These are phyloP conservation scores for Phyllosticta citrichinensis DNA, from an alignment of 2,329 filamentous ascomycete genomes.

Conservation along the genomic window DNA sequence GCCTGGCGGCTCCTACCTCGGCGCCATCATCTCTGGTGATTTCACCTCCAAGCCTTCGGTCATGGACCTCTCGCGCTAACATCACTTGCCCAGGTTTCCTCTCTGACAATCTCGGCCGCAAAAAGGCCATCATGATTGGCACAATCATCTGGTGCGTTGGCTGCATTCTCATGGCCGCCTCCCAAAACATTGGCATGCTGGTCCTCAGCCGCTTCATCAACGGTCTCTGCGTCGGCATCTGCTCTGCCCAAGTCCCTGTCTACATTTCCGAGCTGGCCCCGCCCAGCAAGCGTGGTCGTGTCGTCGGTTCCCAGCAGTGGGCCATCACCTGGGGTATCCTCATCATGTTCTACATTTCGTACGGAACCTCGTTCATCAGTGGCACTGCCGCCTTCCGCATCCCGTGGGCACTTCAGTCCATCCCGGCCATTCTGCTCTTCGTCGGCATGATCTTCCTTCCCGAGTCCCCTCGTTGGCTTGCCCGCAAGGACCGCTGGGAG, in stretches of 20 bases:
- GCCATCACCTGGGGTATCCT: conserved; percentile 62
- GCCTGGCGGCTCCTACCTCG: conserved; percentile 60
- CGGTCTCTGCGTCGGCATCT: conserved; percentile 64
- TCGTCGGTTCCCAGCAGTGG: conserved; percentile 65
- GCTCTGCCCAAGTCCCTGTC: conserved; percentile 58
- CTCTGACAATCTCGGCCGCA: conserved; percentile 48
- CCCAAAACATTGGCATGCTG: conserved; percentile 61
- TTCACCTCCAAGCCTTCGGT: neutral
- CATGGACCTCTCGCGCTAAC: neutral
- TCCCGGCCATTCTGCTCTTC: conserved; percentile 26
- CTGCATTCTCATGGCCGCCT: conserved; percentile 51
- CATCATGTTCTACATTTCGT: conserved; percentile 53
- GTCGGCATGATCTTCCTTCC: conserved; percentile 43
- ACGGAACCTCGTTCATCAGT: conserved; percentile 24
- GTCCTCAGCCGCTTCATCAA: conserved; percentile 60
- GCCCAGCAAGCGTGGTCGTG: conserved; percentile 47
- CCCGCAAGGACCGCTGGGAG: conserved; percentile 36
- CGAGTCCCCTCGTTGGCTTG: conserved; percentile 37
- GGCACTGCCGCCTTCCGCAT: conserved; percentile 26
- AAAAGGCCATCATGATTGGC: conserved; percentile 43
- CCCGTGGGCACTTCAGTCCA: conserved; percentile 29
- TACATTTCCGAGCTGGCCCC: conserved; percentile 59
- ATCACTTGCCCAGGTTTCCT: conserved; percentile 27
- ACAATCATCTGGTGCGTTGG: conserved; percentile 47
- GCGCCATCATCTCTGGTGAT: conserved; percentile 44